These are phyloP conservation scores for Lactarius psammicola DNA, from an alignment of 768 basidiomycete species.

Conservation along the genomic window DNA sequence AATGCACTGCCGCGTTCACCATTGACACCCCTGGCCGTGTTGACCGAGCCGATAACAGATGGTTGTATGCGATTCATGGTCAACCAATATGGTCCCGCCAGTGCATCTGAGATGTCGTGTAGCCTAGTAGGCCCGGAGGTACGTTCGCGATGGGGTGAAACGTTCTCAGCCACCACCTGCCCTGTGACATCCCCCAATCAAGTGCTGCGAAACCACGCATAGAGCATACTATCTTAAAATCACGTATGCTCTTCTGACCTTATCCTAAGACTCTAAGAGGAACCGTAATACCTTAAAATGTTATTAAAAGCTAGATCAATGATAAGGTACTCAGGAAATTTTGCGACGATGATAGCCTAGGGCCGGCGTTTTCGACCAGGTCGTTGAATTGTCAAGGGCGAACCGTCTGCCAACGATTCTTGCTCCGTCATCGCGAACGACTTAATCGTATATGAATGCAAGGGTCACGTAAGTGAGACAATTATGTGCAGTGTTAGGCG, in stretches of 20 bases:
- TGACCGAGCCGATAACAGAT: not conserved
- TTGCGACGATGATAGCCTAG: not conserved
- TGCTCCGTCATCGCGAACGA: not conserved
- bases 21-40: not conserved
- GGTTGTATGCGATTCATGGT: not conserved
- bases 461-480: not conserved
- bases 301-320: not conserved
- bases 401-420: not conserved
- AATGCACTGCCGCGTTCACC: not conserved
- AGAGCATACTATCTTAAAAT: not conserved
- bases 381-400: not conserved
- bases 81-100: not conserved
- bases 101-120: not conserved
- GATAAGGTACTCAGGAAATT: not conserved
- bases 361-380: not conserved
- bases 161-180: no score
- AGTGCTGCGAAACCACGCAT: not conserved
- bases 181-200: not conserved
- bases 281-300: not conserved
- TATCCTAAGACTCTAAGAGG: not conserved
- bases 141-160: no score
- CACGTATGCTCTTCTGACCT: not conserved
- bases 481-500: not conserved
- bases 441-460: not conserved
- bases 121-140: not conserved